These are phyloP conservation scores for Boletales sp. DNA, from an alignment of 768 basidiomycete species.

Conservation along the genomic window DNA sequence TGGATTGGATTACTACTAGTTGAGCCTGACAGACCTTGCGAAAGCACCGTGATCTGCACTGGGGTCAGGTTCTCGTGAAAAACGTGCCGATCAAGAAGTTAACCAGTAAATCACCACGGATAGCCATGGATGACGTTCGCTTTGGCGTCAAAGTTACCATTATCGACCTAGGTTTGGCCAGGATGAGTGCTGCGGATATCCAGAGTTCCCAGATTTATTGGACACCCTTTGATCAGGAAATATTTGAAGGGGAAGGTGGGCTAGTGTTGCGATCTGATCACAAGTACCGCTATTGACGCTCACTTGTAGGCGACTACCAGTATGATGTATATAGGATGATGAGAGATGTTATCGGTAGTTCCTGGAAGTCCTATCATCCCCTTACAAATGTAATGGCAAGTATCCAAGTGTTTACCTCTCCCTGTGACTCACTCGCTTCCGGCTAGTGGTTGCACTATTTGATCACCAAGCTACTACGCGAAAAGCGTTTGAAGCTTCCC, in stretches of 20 bases:
- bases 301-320: slow-evolving; percentile 74
- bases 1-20: background rate
- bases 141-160: slow-evolving; percentile 78
- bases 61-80: slow-evolving; percentile 92
- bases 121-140: slow-evolving; percentile 60
- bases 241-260: slow-evolving; percentile 88
- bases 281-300: slow-evolving; percentile 10
- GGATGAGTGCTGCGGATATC: slow-evolving; percentile 63
- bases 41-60: slow-evolving; percentile 98
- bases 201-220: slow-evolving; percentile 52
- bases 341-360: slow-evolving; percentile 51
- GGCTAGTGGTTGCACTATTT: slow-evolving; percentile 88
- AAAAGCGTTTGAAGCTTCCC: slow-evolving; percentile 65
- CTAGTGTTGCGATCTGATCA: background rate
- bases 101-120: slow-evolving; percentile 33
- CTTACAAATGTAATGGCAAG: slow-evolving; percentile 89
- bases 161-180: slow-evolving; percentile 92
- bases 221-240: slow-evolving; percentile 82
- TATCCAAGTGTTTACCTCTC: background rate
- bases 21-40: background rate
- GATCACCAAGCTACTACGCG: slow-evolving; percentile 62
- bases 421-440: slow-evolving; percentile 9
- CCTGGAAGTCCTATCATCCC: slow-evolving; percentile 78
- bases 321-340: slow-evolving; percentile 94
- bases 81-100: slow-evolving; percentile 37